Base-by-base conservation (phyloP, 2,329 filamentous ascomycete genomes). In the Fusarium torreyae region DNA sequence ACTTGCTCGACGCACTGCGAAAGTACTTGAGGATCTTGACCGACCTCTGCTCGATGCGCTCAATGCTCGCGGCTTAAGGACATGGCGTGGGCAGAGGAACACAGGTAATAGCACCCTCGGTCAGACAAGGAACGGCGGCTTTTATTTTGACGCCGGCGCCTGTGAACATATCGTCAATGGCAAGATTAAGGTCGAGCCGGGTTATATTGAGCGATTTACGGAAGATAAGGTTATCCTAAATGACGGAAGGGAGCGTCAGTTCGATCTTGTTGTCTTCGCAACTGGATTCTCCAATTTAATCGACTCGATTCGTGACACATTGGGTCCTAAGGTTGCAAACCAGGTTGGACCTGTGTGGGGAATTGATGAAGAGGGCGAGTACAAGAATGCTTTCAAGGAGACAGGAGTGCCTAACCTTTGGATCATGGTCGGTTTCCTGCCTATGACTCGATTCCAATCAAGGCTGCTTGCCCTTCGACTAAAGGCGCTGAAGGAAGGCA, bases 231-330 rank as follows among this genome's bases (percentile, higher is more conserved):
- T 79, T n/a, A 65, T 79, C 13, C 57, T 80, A 15, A 74, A 63
- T 43, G 77, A 73, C 26, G 77, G 70, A 10, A 74, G 76, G 8
- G 77, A 78, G 72, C 73, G 66, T 9, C 57, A 77, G 39, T 79
- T 73, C 38, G 79, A 81, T 60, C 71, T 74, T n/a, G 82, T 89
- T 3, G 82, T 38, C 14, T 38, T 38, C 15, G 34, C 34, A 7
- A 38, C 34, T 2, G 34, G 34, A 3, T 38, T 38, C 10, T 38
- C 34, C 8, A 38, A 38, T 6, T 17, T n/a, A 7, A 38, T 38
- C 8, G 34, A 38, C 9, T 38, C 34, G 15, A 38, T 38, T n/a
- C 15, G 34, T 7, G 15, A 15, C 2, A 38, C 34, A 15, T n/a
- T 38, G 7, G 34, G 34, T 14, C 14, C 14, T 3, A 38, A n/a